Evolutionary conservation across 345 rosid species (phyloP).

Genomic region (Populus euphratica): DNA sequence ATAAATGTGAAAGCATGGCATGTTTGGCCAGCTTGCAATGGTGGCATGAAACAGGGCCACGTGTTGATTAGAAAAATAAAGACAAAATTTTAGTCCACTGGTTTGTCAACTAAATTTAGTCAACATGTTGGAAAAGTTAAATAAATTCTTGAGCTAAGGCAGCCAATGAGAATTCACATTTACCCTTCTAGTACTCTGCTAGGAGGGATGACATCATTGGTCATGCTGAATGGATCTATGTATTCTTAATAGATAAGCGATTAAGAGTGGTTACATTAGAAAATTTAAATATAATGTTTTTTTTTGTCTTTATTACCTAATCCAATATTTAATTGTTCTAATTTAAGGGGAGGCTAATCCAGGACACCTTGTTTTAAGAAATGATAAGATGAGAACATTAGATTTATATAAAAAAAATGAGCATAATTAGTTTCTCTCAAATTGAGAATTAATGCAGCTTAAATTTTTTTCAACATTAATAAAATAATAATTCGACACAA

Average conservation of each 20-base stretch:
- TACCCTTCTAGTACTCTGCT: neutral
- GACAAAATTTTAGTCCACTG: neutral
- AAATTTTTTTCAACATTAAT: no score
- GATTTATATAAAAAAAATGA: no score
- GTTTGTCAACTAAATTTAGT: neutral
- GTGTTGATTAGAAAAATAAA: neutral
- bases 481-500: no score
- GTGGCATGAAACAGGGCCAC: neutral
- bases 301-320: no score
- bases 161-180: neutral
- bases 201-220: neutral
- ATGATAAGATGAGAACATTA: neutral
- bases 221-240: neutral
- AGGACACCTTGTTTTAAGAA: no score
- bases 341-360: no score
- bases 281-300: no score
- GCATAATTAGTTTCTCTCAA: neutral
- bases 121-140: neutral
- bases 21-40: neutral
- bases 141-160: neutral
- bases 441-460: no score
- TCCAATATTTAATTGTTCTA: neutral
- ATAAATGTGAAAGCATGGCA: neutral
- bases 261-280: no score
- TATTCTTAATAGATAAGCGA: neutral